These are phyloP conservation scores for Colletotrichum caudatum DNA, from an alignment of 2,329 filamentous ascomycete species.

Conservation along the genomic window DNA sequence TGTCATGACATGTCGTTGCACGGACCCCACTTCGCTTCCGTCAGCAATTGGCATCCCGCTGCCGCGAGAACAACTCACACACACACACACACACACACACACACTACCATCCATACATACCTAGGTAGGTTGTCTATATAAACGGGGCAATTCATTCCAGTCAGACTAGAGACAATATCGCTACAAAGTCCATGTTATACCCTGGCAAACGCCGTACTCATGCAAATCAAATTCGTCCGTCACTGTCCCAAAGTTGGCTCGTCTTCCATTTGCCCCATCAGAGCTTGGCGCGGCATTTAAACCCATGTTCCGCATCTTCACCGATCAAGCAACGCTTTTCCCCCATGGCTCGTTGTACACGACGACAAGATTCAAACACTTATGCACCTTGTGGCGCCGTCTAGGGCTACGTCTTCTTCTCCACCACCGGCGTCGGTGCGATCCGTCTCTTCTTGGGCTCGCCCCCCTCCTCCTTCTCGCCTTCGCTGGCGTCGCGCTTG, in stretches of 20 bases:
- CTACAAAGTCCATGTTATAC: slow-evolving; percentile 34
- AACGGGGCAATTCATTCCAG: slow-evolving; percentile 13
- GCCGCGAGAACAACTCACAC: not conserved
- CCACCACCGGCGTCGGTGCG: slow-evolving; percentile 72
- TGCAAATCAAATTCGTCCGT: slow-evolving; percentile 36
- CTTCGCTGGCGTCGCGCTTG: slow-evolving; percentile 69
- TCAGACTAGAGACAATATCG: slow-evolving; percentile 18
- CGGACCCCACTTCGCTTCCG: slow-evolving; percentile 10
- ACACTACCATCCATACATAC: too few species aligned
- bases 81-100: too few species aligned
- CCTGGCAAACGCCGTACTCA: slow-evolving; percentile 41
- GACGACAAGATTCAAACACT: slow-evolving; percentile 9
- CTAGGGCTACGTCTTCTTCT: slow-evolving; percentile 41
- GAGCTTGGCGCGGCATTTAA: slow-evolving; percentile 15
- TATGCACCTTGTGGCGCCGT: not conserved
- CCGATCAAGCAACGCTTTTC: slow-evolving; percentile 37
- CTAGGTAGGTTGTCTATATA: not conserved
- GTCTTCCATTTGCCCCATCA: slow-evolving; percentile 6
- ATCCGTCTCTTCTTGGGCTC: slow-evolving; percentile 77
- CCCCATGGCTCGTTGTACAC: slow-evolving; percentile 38
- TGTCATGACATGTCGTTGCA: slow-evolving; percentile 11
- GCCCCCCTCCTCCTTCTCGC: slow-evolving; percentile 64
- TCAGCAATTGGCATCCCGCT: not conserved
- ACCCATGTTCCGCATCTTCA: slow-evolving; percentile 20
- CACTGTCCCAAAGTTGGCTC: not conserved